phyloP scores from a whole-genome alignment of 768 basidiomycete species.

The Lactarius indigo region DNA sequence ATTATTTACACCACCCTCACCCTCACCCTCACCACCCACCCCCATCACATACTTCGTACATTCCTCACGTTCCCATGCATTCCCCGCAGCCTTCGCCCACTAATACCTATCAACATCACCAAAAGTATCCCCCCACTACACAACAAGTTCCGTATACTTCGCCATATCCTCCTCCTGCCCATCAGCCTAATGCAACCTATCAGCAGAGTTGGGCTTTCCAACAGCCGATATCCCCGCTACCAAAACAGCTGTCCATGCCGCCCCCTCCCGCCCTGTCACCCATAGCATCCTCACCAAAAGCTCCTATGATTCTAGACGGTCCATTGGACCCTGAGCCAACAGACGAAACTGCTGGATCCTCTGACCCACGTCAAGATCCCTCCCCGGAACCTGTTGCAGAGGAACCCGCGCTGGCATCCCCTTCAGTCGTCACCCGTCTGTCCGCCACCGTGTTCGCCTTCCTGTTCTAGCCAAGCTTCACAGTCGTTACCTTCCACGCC shows the following conservation, averaged over 20 bases:
- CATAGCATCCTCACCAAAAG: constrained; percentile 11
- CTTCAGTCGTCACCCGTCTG: background rate
- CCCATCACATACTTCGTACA: constrained; percentile 39
- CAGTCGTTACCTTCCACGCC: constrained; percentile 6
- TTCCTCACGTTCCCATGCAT: constrained; percentile 29
- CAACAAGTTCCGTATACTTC: constrained; percentile 32
- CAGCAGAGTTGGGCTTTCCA: constrained; percentile 45
- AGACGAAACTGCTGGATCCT: background rate
- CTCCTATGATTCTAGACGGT: constrained; percentile 21
- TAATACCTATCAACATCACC: constrained; percentile 31
- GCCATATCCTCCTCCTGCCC: constrained; percentile 24
- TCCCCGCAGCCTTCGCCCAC: constrained; percentile 30
- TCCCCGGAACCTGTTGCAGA: background rate
- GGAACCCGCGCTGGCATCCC: background rate
- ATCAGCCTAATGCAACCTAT: constrained; percentile 33
- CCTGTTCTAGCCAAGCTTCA: constrained; percentile 11
- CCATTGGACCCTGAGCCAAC: constrained; percentile 16
- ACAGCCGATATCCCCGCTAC: constrained; percentile 52
- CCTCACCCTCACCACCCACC: constrained; percentile 38
- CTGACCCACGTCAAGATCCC: background rate
- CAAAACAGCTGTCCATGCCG: constrained; percentile 60
- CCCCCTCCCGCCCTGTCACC: constrained; percentile 30
- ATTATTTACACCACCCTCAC: constrained; percentile 35
- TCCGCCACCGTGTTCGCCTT: constrained; percentile 1
- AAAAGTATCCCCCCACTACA: constrained; percentile 32